phyloP scores from a whole-genome alignment of 2,329 filamentous ascomycete species.

The Blastomyces parvus region DNA sequence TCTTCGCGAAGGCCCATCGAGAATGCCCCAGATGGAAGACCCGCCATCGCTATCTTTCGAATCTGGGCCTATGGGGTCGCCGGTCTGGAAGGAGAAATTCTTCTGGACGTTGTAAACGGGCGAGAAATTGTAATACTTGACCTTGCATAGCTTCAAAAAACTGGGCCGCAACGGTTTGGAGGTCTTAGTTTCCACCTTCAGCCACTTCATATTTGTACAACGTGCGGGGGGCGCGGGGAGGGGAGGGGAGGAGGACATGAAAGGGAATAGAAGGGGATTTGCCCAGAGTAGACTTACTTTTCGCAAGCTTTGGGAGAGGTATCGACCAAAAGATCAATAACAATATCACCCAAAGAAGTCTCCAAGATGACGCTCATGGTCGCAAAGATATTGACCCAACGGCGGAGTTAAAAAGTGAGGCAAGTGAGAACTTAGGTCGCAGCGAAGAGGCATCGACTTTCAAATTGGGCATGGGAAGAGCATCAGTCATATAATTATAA shows the following conservation, averaged over 20 bases:
- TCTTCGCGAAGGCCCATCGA: conserved; percentile 60
- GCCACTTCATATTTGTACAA: conserved; percentile 35
- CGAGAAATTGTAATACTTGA: conserved; percentile 98
- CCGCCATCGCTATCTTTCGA: conserved; percentile 83
- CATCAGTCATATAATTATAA: not conserved
- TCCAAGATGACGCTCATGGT: conserved; percentile 87
- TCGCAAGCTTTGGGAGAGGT: conserved; percentile 86
- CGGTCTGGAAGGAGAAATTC: conserved; percentile 91
- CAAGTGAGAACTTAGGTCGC: not conserved
- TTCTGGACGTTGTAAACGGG: conserved; percentile 88
- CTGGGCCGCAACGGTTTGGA: conserved; percentile 42
- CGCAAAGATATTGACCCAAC: conserved; percentile 1
- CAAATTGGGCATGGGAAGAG: not conserved
- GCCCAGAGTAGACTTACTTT: conserved; percentile 58
- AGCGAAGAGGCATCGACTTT: not conserved
- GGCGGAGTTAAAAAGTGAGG: not conserved
- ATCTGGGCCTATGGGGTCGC: conserved; percentile 82
- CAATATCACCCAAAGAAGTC: conserved; percentile 86
- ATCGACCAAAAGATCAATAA: conserved; percentile 83
- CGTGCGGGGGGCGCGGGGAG: no score
- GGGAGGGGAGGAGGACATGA: not conserved
- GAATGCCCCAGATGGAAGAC: conserved; percentile 79
- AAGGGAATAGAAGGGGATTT: not conserved
- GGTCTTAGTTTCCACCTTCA: conserved; percentile 50
- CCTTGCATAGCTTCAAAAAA: conserved; percentile 96